phyloP scores from a whole-genome alignment of 148 eudicot genomes.

The Drosera capensis region DNA sequence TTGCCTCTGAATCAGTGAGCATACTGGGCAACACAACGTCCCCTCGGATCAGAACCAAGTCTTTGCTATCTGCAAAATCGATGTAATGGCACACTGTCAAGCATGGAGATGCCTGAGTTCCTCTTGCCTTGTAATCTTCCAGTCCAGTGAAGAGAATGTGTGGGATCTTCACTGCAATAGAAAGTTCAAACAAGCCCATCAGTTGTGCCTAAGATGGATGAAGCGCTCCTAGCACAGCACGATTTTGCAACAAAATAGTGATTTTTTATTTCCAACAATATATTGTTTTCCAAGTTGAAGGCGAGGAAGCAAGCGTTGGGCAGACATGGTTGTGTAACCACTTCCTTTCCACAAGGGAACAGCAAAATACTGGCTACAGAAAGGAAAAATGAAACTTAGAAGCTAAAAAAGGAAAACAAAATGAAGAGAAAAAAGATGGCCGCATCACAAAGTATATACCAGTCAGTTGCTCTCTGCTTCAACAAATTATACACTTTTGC shows the following conservation, averaged over 20 bases:
- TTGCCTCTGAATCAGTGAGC: constrained; percentile 65
- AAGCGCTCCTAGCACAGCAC: no score
- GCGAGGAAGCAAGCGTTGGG: constrained; percentile 56
- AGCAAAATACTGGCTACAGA: constrained; percentile 62
- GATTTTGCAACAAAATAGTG: no score
- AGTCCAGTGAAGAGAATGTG: constrained; percentile 77
- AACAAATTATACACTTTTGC: constrained; percentile 47
- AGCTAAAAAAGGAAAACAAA: constrained; percentile 9
- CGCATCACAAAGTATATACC: constrained; percentile 26
- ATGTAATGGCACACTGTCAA: constrained; percentile 62
- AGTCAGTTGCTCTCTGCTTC: constrained; percentile 61
- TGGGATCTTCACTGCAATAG: constrained; percentile 63
- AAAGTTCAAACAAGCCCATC: not conserved
- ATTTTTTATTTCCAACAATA: no score
- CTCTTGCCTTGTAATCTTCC: constrained; percentile 94
- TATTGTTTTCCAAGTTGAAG: no score
- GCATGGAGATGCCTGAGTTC: constrained; percentile 84
- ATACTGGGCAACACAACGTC: constrained; percentile 73
- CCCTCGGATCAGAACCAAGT: constrained; percentile 58
- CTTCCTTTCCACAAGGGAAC: constrained; percentile 90
- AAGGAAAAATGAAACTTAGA: constrained; percentile 1
- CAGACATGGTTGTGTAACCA: constrained; percentile 89
- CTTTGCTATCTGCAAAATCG: constrained; percentile 71
- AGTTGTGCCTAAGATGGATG: no score
- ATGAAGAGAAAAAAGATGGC: not conserved